Evolutionary conservation across 2,329 filamentous ascomycete species (phyloP).

Genomic region (Aspergillus caelatus): DNA sequence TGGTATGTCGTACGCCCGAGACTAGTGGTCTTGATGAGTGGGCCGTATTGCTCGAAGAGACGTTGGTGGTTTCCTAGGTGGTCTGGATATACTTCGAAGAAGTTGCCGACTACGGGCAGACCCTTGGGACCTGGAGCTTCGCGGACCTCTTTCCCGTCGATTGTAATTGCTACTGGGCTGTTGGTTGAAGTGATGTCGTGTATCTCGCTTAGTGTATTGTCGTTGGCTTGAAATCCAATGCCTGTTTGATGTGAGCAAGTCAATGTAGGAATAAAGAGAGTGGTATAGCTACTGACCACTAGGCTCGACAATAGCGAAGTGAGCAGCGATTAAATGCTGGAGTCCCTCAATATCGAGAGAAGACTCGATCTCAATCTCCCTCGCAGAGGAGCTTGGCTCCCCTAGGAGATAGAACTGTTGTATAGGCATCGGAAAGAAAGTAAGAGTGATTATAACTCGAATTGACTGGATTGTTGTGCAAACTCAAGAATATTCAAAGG

Average conservation of each 20-base stretch:
- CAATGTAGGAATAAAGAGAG: too few relatives aligned
- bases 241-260: background rate
- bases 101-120: slow-evolving; percentile 52
- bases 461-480: background rate
- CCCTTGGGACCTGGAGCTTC: slow-evolving; percentile 26
- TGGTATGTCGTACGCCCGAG: slow-evolving; percentile 55
- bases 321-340: slow-evolving; percentile 25
- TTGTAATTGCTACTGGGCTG: slow-evolving; percentile 23
- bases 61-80: slow-evolving; percentile 61
- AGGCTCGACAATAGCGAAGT: slow-evolving; percentile 31
- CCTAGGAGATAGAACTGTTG: slow-evolving; percentile 28
- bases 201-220: background rate
- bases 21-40: slow-evolving; percentile 55
- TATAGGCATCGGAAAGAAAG: slow-evolving; percentile 14
- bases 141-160: slow-evolving; percentile 31
- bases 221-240: background rate
- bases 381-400: slow-evolving; percentile 22
- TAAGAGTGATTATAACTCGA: background rate
- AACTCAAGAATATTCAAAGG: background rate
- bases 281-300: slow-evolving; percentile 16
- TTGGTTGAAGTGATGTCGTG: background rate
- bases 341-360: slow-evolving; percentile 21
- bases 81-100: slow-evolving; percentile 60
- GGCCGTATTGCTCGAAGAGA: slow-evolving; percentile 57
- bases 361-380: slow-evolving; percentile 24